phyloP scores from a whole-genome alignment of 2,329 filamentous ascomycete genomes.

The Talaromyces sp. region DNA sequence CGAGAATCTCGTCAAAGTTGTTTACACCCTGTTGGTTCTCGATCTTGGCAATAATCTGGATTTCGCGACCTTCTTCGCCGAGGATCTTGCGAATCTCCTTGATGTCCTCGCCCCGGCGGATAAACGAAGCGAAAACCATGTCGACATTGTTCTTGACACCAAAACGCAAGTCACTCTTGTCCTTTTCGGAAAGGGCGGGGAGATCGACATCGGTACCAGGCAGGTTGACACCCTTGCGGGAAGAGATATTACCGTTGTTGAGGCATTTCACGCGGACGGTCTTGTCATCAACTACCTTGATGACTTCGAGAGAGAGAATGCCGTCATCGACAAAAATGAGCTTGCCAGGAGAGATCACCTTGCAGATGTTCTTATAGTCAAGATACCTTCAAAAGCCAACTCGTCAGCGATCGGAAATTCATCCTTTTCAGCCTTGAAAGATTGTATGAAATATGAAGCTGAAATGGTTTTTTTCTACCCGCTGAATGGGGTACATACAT shows the following conservation, averaged over 20 bases:
- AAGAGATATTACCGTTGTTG: constrained; percentile 98
- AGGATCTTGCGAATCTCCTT: constrained; percentile 84
- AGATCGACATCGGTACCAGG: constrained; percentile 98
- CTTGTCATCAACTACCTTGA: constrained; percentile 81
- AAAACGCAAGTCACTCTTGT: constrained; percentile 87
- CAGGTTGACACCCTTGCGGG: constrained; percentile 98
- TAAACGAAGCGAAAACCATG: constrained; percentile 99
- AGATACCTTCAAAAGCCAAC: constrained; percentile 62
- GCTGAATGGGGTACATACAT: constrained; percentile 58
- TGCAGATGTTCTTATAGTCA: constrained; percentile 99
- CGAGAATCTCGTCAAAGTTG: constrained; percentile 97
- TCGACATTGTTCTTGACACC: constrained; percentile 98
- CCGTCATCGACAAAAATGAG: constrained; percentile 98
- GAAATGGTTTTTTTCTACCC: neutral
- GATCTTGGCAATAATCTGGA: constrained; percentile 99
- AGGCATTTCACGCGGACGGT: constrained; percentile 79
- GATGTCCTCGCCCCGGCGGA: constrained; percentile 91
- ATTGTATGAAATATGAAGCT: neutral
- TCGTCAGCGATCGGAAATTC: neutral
- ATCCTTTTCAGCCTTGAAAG: neutral
- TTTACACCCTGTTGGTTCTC: constrained; percentile 99
- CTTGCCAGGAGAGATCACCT: constrained; percentile 85
- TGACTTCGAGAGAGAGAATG: constrained; percentile 91
- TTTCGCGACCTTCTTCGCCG: constrained; percentile 85
- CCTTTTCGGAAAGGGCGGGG: constrained; percentile 94